Evolutionary conservation across 148 eudicot genomes (phyloP).

Genomic region (Chenopodium album): DNA sequence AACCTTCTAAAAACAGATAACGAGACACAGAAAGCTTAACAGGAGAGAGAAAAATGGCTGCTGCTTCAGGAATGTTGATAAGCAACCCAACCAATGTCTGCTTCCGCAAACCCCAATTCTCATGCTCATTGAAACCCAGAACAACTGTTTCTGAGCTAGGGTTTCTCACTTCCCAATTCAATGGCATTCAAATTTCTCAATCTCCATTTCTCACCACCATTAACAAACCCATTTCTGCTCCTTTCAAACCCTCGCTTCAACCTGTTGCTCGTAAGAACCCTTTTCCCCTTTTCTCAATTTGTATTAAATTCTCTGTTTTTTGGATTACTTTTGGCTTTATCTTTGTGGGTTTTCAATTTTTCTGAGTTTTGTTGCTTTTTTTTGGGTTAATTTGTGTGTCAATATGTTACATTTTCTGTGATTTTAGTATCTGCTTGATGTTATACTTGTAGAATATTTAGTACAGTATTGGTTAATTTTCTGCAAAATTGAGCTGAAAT

Average conservation of each 20-base stretch:
- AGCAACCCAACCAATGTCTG: slow-evolving; percentile 23
- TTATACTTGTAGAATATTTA: background rate
- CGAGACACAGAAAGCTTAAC: background rate
- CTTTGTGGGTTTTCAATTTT: slow-evolving; percentile 7
- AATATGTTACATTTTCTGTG: background rate
- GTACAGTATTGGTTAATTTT: background rate
- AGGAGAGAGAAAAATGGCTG: slow-evolving; percentile 20
- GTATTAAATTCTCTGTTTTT: background rate
- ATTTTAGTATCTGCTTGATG: background rate
- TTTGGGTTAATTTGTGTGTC: background rate
- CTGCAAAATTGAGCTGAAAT: background rate
- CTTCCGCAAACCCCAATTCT: slow-evolving; percentile 26
- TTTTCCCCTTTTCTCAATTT: background rate
- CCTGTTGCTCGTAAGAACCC: slow-evolving; percentile 54
- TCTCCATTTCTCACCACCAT: slow-evolving; percentile 3
- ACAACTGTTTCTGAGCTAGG: slow-evolving; percentile 36
- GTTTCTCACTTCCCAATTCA: slow-evolving; percentile 53
- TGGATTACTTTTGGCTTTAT: background rate
- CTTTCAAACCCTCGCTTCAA: slow-evolving; percentile 33
- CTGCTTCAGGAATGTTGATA: slow-evolving; percentile 29
- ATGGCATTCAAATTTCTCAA: slow-evolving; percentile 43
- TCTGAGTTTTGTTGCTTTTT: background rate
- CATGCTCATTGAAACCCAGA: slow-evolving; percentile 25
- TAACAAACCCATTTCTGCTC: slow-evolving; percentile 38
- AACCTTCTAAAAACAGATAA: slow-evolving; percentile 12